Percentiles rank a stretch among this genome's conserved stretches.
Conservation (phyloP, 202 grass and related monocot species). For the Carex sylvatica region DNA sequence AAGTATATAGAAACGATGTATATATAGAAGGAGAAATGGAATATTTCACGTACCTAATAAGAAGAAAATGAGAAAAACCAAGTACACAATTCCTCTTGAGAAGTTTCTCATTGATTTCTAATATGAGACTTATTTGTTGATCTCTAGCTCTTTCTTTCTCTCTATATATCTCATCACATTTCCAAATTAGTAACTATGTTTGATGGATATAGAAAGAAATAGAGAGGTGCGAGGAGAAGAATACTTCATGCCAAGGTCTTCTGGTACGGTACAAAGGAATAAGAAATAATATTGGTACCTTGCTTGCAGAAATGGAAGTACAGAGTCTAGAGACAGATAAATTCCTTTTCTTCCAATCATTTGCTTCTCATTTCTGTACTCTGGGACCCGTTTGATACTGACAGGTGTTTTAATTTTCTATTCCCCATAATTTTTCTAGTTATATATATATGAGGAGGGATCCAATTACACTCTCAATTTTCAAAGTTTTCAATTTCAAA, state of each 20-base stretch:
- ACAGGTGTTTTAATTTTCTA: too few relatives aligned
- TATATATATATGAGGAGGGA: too few relatives aligned
- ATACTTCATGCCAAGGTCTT: constrained; percentile 33
- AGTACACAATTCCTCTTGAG: constrained; percentile 22
- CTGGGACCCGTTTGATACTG: background rate
- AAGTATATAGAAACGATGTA: background rate
- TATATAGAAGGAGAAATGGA: constrained; percentile 6
- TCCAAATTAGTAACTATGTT: background rate
- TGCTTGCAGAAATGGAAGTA: constrained; percentile 34
- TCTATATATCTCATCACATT: constrained; percentile 11
- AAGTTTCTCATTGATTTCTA: constrained; percentile 17
- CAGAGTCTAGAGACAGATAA: background rate
- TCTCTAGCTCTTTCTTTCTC: constrained; percentile 3
- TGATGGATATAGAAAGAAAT: background rate
- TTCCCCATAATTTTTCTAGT: too few relatives aligned
- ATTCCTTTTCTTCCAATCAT: constrained; percentile 34
- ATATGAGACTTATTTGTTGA: background rate
- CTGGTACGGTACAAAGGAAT: constrained; percentile 10
- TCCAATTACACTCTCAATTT: too few relatives aligned
- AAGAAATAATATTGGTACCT: constrained; percentile 26
- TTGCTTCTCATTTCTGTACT: background rate
- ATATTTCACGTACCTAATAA: constrained; percentile 38
- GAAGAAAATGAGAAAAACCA: constrained; percentile 40
- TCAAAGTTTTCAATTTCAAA: too few relatives aligned
- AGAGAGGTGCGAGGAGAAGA: constrained; percentile 22